Evolutionary conservation across 352 stramenopile genomes (phyloP).

Genomic region (Pythium phragmiticola): DNA sequence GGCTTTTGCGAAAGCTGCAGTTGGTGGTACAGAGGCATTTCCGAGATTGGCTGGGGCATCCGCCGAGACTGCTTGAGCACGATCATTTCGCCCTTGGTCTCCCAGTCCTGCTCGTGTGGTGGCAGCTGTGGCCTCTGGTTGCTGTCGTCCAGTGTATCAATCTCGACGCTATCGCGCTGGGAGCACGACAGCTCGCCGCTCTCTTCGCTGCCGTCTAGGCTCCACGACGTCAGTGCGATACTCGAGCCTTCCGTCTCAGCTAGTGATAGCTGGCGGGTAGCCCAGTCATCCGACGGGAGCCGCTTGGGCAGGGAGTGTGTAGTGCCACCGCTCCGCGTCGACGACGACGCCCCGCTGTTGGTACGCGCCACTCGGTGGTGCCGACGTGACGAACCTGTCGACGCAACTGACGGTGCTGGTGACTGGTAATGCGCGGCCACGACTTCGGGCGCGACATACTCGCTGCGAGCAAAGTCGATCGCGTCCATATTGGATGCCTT

Average conservation of each 20-base stretch:
- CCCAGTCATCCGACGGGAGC: background rate
- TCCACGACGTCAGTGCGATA: constrained; percentile 1
- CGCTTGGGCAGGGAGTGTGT: background rate
- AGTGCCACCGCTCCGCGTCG: background rate
- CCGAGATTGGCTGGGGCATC: background rate
- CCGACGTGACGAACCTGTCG: background rate
- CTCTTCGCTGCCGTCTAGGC: constrained; percentile 8
- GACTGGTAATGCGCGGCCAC: background rate
- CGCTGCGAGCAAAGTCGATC: constrained; percentile 15
- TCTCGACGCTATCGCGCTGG: constrained; percentile 11
- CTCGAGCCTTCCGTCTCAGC: constrained; percentile 17
- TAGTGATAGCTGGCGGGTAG: background rate
- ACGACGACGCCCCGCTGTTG: background rate
- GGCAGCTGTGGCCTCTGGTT: background rate
- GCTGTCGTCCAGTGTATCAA: constrained; percentile 13
- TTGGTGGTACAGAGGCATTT: background rate
- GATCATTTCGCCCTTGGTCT: constrained; percentile 13
- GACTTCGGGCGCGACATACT: background rate
- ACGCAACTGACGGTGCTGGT: constrained; percentile 4
- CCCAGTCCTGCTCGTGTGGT: constrained; percentile 3
- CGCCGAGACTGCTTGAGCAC: constrained; percentile 7
- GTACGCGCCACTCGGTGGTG: background rate
- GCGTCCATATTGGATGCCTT: constrained; percentile 5
- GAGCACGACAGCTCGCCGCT: constrained; percentile 3
- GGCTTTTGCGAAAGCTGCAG: background rate